These are phyloP conservation scores for Cladophialophora chaetospira DNA, from an alignment of 2,329 filamentous ascomycete genomes.

Conservation along the genomic window DNA sequence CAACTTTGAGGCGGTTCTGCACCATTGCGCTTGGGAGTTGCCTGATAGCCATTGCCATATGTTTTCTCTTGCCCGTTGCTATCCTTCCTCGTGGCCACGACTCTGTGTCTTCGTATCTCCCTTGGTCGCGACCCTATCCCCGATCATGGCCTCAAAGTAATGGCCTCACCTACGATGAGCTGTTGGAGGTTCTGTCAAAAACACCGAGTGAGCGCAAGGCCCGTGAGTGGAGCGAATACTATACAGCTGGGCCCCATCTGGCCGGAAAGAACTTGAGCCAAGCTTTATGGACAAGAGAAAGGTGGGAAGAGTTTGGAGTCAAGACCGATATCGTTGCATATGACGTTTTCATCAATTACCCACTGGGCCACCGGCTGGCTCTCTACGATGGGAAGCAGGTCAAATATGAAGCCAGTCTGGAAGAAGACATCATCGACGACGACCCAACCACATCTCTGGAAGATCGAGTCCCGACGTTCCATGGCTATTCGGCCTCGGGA, in stretches of 20 bases:
- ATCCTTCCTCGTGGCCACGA: constrained; percentile 40
- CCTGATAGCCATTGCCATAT: constrained; percentile 42
- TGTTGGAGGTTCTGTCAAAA: constrained; percentile 56
- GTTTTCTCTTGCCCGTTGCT: constrained; percentile 46
- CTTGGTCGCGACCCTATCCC: constrained; percentile 43
- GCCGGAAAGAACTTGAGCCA: constrained; percentile 77
- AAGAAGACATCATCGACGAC: constrained; percentile 81
- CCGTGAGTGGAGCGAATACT: constrained; percentile 75
- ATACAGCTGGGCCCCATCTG: constrained; percentile 73
- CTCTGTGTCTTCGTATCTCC: constrained; percentile 44
- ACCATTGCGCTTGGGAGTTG: constrained; percentile 43
- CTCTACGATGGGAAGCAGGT: constrained; percentile 62
- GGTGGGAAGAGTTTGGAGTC: constrained; percentile 72
- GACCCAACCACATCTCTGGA: constrained; percentile 74
- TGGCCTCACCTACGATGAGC: constrained; percentile 56
- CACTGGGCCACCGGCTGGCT: constrained; percentile 68
- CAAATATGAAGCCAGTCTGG: constrained; percentile 75
- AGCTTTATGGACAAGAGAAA: constrained; percentile 73
- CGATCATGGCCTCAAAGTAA: constrained; percentile 46
- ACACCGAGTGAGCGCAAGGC: constrained; percentile 59
- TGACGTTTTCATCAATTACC: constrained; percentile 78
- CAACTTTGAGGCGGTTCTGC: constrained; percentile 46
- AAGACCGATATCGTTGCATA: constrained; percentile 64
- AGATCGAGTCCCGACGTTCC: constrained; percentile 82
- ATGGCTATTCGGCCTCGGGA: constrained; percentile 89